Evolutionary conservation across 164 flowering plant species (phyloP).

Genomic region (Protea cynaroides): DNA sequence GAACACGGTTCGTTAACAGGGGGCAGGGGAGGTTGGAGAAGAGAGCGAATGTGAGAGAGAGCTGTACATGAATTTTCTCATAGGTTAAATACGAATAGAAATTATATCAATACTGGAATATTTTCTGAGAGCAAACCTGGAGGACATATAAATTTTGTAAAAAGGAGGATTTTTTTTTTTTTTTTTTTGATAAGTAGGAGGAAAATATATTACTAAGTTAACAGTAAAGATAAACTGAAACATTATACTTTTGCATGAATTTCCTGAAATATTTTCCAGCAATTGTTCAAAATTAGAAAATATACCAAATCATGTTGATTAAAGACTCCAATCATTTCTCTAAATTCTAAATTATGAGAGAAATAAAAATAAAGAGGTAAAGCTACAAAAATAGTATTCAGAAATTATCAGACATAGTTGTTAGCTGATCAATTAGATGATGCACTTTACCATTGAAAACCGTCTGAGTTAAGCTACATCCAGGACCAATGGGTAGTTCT

Average conservation of each 20-base stretch:
- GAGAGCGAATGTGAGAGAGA: no score
- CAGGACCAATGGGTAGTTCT: slow-evolving; percentile 56
- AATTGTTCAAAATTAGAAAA: not conserved
- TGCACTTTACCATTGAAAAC: slow-evolving; percentile 67
- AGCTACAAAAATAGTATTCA: not conserved
- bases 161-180: no score
- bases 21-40: no score
- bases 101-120: no score
- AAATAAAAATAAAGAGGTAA: not conserved
- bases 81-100: no score
- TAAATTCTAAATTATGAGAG: not conserved
- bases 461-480: slow-evolving; percentile 83
- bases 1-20: no score
- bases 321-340: not conserved
- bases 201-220: not conserved
- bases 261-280: not conserved
- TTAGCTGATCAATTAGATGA: not conserved
- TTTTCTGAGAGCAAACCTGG: no score
- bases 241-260: no score
- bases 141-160: no score
- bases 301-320: not conserved
- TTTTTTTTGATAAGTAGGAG: not conserved
- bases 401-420: not conserved
- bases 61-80: no score
- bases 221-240: not conserved